Evolutionary conservation across 768 basidiomycete genomes (phyloP).

Genomic region (Cystobasidiopsis lactophilus): DNA sequence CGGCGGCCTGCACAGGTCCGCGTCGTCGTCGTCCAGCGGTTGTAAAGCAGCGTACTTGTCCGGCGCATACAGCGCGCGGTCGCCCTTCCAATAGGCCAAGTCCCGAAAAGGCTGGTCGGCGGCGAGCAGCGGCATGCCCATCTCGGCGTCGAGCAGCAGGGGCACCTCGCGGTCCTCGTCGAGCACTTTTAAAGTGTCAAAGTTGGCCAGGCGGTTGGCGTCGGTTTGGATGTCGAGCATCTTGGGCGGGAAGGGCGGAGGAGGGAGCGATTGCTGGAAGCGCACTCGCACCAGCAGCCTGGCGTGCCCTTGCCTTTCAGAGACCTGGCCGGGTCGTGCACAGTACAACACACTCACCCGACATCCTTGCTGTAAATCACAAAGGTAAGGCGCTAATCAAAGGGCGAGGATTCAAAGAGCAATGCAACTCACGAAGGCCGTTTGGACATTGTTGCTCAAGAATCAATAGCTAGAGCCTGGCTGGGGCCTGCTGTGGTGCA

Average conservation of each 20-base stretch:
- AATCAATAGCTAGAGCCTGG: no score
- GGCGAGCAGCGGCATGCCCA: constrained; percentile 84
- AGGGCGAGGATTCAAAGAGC: constrained; percentile 18
- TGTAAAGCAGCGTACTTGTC: no score
- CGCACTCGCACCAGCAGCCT: constrained; percentile 83
- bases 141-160: constrained; percentile 91
- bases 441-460: no score
- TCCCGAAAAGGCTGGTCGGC: constrained; percentile 68
- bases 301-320: no score
- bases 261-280: constrained; percentile 78
- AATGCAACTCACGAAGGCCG: no score
- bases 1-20: constrained; percentile 42
- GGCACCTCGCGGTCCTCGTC: constrained; percentile 64
- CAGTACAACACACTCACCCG: no score
- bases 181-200: constrained; percentile 60
- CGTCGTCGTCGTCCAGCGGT: constrained; percentile 23
- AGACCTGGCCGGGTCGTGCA: no score
- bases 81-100: constrained; percentile 58
- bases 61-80: no score
- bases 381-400: no score
- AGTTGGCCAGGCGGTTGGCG: constrained; percentile 62
- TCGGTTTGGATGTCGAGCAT: constrained; percentile 77
- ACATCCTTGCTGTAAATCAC: no score
- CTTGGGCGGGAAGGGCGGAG: constrained; percentile 94
- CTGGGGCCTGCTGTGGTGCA: no score